Evolutionary conservation across 129 eudicot species (phyloP).

Genomic region (Gnaphalium uliginosum): DNA sequence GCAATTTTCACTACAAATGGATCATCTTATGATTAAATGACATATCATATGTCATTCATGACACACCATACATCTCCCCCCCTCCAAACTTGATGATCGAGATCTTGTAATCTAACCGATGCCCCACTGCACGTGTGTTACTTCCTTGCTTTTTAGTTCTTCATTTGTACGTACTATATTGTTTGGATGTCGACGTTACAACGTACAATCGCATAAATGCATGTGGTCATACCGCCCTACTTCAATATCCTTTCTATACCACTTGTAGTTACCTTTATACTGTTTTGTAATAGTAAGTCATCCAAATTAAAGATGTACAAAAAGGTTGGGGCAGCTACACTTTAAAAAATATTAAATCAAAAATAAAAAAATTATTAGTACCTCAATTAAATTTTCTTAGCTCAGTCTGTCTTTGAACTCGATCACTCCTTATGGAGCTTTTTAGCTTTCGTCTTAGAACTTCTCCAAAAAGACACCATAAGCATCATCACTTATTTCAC

Average conservation of each 20-base stretch:
- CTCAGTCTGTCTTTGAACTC: too few species aligned
- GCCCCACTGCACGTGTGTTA: conserved; percentile 16
- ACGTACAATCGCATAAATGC: conserved; percentile 5
- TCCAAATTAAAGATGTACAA: too few species aligned
- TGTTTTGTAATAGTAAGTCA: not conserved
- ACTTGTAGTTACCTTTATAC: not conserved
- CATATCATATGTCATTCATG: conserved; percentile 3
- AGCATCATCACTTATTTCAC: too few species aligned
- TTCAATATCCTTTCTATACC: not conserved
- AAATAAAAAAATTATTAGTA: too few species aligned
- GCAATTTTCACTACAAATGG: too few species aligned
- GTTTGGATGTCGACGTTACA: conserved; percentile 1
- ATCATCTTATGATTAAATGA: too few species aligned
- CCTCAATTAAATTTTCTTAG: too few species aligned
- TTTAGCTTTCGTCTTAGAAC: too few species aligned
- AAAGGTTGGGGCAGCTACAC: too few species aligned
- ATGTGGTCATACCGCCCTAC: not conserved
- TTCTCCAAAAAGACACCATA: too few species aligned
- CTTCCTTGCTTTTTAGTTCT: not conserved
- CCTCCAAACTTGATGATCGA: conserved; percentile 3
- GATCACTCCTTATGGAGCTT: too few species aligned
- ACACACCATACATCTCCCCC: conserved; percentile 18
- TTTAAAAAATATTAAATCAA: too few species aligned
- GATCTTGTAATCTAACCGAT: conserved; percentile 20
- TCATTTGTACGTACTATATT: conserved; percentile 12